phyloP scores from a whole-genome alignment of 2,329 filamentous ascomycete species.

The Colletotrichum orbiculare region DNA sequence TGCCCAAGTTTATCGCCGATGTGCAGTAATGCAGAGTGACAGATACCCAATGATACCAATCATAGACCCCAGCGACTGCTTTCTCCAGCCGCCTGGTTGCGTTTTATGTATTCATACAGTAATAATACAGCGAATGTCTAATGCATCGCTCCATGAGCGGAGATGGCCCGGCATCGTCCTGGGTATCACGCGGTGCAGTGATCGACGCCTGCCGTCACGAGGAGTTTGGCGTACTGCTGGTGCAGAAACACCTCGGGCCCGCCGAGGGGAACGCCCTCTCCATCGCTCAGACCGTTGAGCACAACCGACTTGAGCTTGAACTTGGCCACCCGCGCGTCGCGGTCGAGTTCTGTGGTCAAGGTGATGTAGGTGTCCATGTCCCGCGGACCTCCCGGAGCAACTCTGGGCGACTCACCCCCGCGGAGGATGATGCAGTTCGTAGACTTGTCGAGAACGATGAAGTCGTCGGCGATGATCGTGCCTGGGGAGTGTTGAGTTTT shows the following conservation, averaged over 20 bases:
- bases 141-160: conserved; percentile 13
- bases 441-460: conserved; percentile 32
- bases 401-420: conserved; percentile 23
- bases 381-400: not conserved
- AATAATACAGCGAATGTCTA: not conserved
- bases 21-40: conserved; percentile 8
- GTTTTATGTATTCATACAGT: not conserved
- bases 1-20: conserved; percentile 39
- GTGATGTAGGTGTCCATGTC: conserved; percentile 29
- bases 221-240: conserved; percentile 23
- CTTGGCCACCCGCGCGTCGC: not conserved
- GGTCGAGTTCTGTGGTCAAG: conserved; percentile 18
- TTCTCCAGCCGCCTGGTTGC: not conserved
- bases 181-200: conserved; percentile 16
- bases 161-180: not conserved
- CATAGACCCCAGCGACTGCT: not conserved
- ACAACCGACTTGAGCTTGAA: conserved; percentile 28
- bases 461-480: conserved; percentile 33
- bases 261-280: conserved; percentile 1
- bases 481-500: conserved; percentile 9
- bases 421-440: conserved; percentile 16
- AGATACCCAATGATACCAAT: conserved; percentile 5
- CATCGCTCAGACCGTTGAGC: conserved; percentile 9
- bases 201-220: conserved; percentile 18
- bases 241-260: not conserved